Conservation (phyloP, 1,284 basidiomycete species). For the Leccinum subrobustum region DNA sequence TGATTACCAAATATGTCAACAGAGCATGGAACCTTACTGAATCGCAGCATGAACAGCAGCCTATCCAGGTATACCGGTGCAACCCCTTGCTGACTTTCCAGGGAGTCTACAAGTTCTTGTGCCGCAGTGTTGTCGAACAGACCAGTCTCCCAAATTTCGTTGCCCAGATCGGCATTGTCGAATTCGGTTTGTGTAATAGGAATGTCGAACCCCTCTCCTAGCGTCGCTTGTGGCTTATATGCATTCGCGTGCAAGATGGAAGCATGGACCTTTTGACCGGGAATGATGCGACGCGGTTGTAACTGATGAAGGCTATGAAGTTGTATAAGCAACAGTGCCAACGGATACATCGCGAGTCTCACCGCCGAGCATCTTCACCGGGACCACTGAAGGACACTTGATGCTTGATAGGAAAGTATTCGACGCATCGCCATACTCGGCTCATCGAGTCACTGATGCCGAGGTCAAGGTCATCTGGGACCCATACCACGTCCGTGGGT, state of each 20-base stretch:
- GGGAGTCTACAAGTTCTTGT: not conserved
- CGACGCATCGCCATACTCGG: not conserved
- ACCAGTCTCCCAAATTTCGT: conserved; percentile 7
- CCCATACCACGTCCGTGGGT: not conserved
- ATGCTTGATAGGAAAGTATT: conserved; percentile 12
- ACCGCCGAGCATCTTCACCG: conserved; percentile 9
- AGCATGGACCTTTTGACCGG: conserved; percentile 20
- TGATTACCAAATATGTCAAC: not conserved
- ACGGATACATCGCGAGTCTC: not conserved
- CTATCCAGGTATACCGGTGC: conserved; percentile 8
- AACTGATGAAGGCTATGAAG: conserved; percentile 7
- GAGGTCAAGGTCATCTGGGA: not conserved
- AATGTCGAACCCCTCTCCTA: conserved; percentile 8
- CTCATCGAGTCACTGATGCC: not conserved
- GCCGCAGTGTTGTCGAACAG: conserved; percentile 11
- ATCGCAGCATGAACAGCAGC: conserved; percentile 13
- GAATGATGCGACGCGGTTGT: conserved; percentile 14
- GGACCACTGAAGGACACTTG: conserved; percentile 11
- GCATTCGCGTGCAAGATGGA: conserved; percentile 11
- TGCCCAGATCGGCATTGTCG: not conserved
- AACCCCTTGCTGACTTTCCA: not conserved
- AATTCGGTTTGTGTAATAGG: not conserved
- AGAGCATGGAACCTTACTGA: conserved; percentile 3
- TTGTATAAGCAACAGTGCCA: not conserved
- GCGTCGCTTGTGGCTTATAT: conserved; percentile 14